Evolutionary conservation across 1,139 yeast species (phyloP).

Genomic region (Scheffersomyces stambukii): DNA sequence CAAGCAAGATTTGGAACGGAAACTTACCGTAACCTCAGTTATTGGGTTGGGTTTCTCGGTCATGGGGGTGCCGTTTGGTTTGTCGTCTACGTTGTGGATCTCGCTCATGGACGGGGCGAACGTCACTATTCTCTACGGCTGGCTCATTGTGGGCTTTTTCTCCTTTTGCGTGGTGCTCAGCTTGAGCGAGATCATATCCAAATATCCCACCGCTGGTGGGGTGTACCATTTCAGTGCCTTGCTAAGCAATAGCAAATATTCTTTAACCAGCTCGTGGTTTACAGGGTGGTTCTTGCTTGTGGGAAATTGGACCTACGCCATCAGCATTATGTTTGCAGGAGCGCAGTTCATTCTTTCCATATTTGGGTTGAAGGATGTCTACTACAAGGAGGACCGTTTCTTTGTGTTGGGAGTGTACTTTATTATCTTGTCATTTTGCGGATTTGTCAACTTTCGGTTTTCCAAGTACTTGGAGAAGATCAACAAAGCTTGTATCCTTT

Average conservation of each 20-base stretch:
- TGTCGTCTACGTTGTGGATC: constrained; percentile 66
- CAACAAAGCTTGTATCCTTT: constrained; percentile 62
- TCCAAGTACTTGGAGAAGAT: constrained; percentile 57
- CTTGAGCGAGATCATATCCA: constrained; percentile 66
- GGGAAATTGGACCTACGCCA: constrained; percentile 75
- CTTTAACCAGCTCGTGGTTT: constrained; percentile 61
- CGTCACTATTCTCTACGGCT: constrained; percentile 67
- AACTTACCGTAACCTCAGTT: constrained; percentile 61
- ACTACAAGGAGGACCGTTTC: constrained; percentile 54
- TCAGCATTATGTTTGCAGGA: constrained; percentile 70
- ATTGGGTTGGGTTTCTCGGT: constrained; percentile 72
- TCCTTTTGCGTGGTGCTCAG: constrained; percentile 62
- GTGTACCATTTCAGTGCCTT: constrained; percentile 75
- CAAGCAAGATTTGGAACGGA: constrained; percentile 63
- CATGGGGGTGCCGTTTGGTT: constrained; percentile 77
- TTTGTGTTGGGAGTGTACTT: constrained; percentile 56
- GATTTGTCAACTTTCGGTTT: constrained; percentile 57
- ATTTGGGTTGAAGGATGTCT: constrained; percentile 55
- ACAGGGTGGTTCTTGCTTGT: constrained; percentile 72
- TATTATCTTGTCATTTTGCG: constrained; percentile 52
- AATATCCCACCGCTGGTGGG: constrained; percentile 72
- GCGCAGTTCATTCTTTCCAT: constrained; percentile 66
- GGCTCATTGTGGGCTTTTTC: constrained; percentile 59
- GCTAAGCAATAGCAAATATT: constrained; percentile 53
- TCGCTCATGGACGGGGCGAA: constrained; percentile 72